Percentiles rank a stretch among this genome's conserved stretches.
Conservation (phyloP, 2,329 filamentous ascomycete species). For the Paecilomyces formosus region DNA sequence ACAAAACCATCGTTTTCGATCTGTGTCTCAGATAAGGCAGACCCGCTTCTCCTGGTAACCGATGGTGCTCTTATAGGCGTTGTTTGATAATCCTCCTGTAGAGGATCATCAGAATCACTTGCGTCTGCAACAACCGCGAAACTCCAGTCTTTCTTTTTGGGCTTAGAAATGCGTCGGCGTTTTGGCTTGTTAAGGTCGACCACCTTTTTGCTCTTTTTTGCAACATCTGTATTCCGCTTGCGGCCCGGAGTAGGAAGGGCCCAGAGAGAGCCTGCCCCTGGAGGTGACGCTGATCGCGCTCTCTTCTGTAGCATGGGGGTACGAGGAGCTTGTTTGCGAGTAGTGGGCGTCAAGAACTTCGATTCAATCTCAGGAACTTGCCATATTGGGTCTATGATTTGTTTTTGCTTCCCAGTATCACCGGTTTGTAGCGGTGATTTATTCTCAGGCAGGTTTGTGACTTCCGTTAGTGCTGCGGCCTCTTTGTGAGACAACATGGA, state of each 20-base stretch:
- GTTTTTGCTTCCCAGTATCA: constrained; percentile 2
- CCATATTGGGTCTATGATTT: constrained; percentile 19
- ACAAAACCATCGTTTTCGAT: not conserved
- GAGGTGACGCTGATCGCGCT: constrained; percentile 23
- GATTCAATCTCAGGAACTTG: constrained; percentile 21
- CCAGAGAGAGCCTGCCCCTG: constrained; percentile 31
- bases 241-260: constrained; percentile 16
- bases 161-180: constrained; percentile 19
- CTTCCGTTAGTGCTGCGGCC: not conserved
- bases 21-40: not conserved
- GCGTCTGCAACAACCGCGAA: constrained; percentile 26
- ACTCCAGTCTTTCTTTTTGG: constrained; percentile 27
- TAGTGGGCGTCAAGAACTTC: constrained; percentile 17
- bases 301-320: constrained; percentile 2
- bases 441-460: not conserved
- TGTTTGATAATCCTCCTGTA: constrained; percentile 26
- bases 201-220: constrained; percentile 13
- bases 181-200: constrained; percentile 13
- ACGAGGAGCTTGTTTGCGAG: constrained; percentile 11
- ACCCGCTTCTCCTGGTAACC: not conserved
- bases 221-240: constrained; percentile 14
- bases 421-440: not conserved
- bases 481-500: not conserved
- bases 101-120: constrained; percentile 36
- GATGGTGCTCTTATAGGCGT: constrained; percentile 19